Evolutionary conservation across 805 yeast genomes (phyloP).

Genomic region (Candida succiphila): DNA sequence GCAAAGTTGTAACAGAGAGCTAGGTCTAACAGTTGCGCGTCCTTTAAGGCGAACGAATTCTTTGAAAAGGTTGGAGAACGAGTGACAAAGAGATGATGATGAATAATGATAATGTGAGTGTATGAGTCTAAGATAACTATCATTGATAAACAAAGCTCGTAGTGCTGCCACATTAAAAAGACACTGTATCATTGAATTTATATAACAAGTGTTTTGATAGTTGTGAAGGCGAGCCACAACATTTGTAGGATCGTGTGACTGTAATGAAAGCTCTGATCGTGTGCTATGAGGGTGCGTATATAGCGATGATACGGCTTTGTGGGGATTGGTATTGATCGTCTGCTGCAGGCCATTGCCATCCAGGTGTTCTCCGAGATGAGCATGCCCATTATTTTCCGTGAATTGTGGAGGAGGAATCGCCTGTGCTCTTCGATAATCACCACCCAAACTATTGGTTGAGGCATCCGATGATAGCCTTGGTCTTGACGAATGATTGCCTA

Average conservation of each 20-base stretch:
- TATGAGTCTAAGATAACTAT: slow-evolving; percentile 32
- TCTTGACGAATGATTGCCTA: too few relatives aligned
- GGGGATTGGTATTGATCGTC: too few relatives aligned
- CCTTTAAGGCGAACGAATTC: slow-evolving; percentile 46
- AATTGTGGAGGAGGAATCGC: too few relatives aligned
- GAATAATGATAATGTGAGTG: slow-evolving; percentile 17
- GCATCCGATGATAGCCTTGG: too few relatives aligned
- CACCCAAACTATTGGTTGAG: too few relatives aligned
- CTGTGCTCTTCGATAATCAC: too few relatives aligned
- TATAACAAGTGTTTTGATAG: slow-evolving; percentile 67
- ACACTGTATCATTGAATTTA: slow-evolving; percentile 66
- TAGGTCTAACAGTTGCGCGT: slow-evolving; percentile 54
- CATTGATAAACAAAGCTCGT: slow-evolving; percentile 36
- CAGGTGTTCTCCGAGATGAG: too few relatives aligned
- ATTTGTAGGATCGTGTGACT: not conserved
- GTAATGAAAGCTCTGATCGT: not conserved
- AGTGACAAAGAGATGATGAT: slow-evolving; percentile 28
- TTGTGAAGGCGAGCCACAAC: slow-evolving; percentile 38
- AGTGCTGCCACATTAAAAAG: slow-evolving; percentile 45
- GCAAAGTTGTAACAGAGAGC: slow-evolving; percentile 37
- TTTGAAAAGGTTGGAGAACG: slow-evolving; percentile 43
- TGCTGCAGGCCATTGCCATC: too few relatives aligned
- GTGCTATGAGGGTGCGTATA: too few relatives aligned
- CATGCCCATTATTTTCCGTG: too few relatives aligned
- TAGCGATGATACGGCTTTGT: too few relatives aligned